Percentiles rank a stretch among this genome's conserved stretches.
phyloP scores from a whole-genome alignment of 1,284 basidiomycete genomes.

The Somion occarium region DNA sequence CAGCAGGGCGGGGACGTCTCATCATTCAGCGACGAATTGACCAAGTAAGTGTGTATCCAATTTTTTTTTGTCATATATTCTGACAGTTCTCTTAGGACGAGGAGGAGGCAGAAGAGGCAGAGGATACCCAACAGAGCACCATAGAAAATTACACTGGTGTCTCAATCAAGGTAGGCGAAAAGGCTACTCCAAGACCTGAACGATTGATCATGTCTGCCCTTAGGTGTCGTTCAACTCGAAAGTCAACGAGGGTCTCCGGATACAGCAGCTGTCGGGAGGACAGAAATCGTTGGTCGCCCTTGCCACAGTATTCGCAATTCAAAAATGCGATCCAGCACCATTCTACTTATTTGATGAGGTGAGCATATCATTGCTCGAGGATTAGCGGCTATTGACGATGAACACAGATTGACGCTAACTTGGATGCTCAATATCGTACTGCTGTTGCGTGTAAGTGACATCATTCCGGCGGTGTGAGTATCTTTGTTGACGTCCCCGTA shows the following conservation, averaged over 20 bases:
- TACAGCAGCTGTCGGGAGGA: slow-evolving; percentile 96
- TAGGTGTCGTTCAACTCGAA: slow-evolving; percentile 98
- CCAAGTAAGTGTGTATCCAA: slow-evolving; percentile 46
- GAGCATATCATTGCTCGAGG: no score
- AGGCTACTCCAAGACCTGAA: neutral
- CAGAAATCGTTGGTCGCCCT: slow-evolving; percentile 98
- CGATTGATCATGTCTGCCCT: no score
- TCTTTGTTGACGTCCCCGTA: slow-evolving; percentile 24
- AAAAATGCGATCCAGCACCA: slow-evolving; percentile 98
- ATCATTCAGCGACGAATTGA: slow-evolving; percentile 91
- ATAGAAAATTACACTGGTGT: slow-evolving; percentile 97
- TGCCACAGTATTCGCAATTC: slow-evolving; percentile 96
- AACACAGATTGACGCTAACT: slow-evolving; percentile 87
- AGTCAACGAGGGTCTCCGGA: slow-evolving; percentile 91
- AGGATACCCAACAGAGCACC: slow-evolving; percentile 66
- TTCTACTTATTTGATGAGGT: slow-evolving; percentile 99
- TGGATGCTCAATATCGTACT: slow-evolving; percentile 97
- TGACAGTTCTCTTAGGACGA: slow-evolving; percentile 46
- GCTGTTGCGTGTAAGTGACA: slow-evolving; percentile 87
- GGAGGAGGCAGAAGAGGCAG: slow-evolving; percentile 59
- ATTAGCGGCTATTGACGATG: no score
- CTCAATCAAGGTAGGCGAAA: slow-evolving; percentile 73
- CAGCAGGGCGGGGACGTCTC: slow-evolving; percentile 84
- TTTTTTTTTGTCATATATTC: no score
- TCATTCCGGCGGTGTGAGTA: slow-evolving; percentile 4